Base-by-base conservation (phyloP, 306 rosid genomes). In the Clitoria ternatea region DNA sequence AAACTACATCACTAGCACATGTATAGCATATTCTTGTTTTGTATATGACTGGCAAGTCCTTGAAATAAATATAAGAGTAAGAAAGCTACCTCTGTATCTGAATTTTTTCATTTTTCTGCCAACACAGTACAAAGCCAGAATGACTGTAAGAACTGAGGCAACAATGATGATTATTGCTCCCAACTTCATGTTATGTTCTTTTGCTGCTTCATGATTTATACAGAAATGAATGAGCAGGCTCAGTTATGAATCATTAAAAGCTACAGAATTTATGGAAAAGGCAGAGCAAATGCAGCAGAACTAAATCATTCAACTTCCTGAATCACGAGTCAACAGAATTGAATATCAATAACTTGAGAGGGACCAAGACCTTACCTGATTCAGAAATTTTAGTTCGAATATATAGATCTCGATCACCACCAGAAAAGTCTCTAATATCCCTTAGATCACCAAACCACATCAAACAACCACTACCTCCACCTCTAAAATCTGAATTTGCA, bases 401-500 rank as follows among this genome's bases (percentile, higher is more conserved):
- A 47, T 79, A 85, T 5, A 81, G 45, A 62, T 79, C 85, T n/a
- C 53, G 67, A 12, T 74, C 84, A 33, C 47, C 59, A 13, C 11
- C 45, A 0, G 72, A 13, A 50, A 79, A 7, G 20, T 72, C 62
- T 73, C 74, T 79, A 2, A 81, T 36, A 64, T 88, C 85, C 11
- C 24, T 24, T 7, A 85, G 75, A 63, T 72, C 83, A 70, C 82
- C 81, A 66, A 71, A 79, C 94, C 92, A 86, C 39, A 81, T 57
- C 18, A 59, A 70, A 44, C 95, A 90, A 7, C 97, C 95, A 69
- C 77, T 80, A 2, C 89, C 91, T 14, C 57, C 84, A 59, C 74
- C 86, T 1, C 84, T 71, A 20, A 73, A 66, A 70, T 86, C 85
- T 1, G 74, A 18, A 53, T 77, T 79, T 4, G 86, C 52, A 56